Evolutionary conservation across 192 early-diverging fungal species (phyloP), one percentile per base, ranked within the genome.

Genomic region (Obelidium mucronatum): DNA sequence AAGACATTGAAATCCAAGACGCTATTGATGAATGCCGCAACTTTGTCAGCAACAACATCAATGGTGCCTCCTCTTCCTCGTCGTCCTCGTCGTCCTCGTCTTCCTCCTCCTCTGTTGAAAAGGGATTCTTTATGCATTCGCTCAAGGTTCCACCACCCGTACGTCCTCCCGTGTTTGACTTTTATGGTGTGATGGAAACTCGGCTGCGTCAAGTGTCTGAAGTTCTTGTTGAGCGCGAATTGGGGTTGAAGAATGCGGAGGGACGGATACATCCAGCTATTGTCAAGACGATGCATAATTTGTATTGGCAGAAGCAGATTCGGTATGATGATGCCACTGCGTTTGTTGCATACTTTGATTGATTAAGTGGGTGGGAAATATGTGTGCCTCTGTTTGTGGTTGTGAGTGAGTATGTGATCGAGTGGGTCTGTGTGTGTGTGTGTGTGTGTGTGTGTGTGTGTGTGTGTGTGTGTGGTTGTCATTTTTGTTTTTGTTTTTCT

Each of bases 261-360:
- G 55, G 37, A 17, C 40, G 66, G 66, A 74, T 74, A 60, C 72
- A 74, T 62, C 58, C 55, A 1, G 1, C 56, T 22, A 74, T 74
- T 63, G 31, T 3, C 39, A 54, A 63, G 42, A 52, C 68, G 8
- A 60, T 42, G 58, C 37, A 64, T 35, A 60, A 70, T 17, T 56
- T 87, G 67, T 87, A 79, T 52, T 75, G 63, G 53, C 68, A 73
- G 36, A 63, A 76, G 24, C 77, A 78, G 51, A 51, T 65, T 36
- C 56, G 85, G 28, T 86, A 86, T 65, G 85, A 86, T 65, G 85
- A 86, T 69, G 79, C 81, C 0, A 86, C 85, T 1, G 85, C 83
- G 0, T 72, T 82, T 42, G 74, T 86, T 31, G 66, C 79, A 11
- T 74, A 82, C 52, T 73, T 86, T 26, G 76, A 78, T 55, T 60